These are phyloP conservation scores for Akanthomyces lecanii DNA, from an alignment of 2,329 filamentous ascomycete species.

Conservation along the genomic window DNA sequence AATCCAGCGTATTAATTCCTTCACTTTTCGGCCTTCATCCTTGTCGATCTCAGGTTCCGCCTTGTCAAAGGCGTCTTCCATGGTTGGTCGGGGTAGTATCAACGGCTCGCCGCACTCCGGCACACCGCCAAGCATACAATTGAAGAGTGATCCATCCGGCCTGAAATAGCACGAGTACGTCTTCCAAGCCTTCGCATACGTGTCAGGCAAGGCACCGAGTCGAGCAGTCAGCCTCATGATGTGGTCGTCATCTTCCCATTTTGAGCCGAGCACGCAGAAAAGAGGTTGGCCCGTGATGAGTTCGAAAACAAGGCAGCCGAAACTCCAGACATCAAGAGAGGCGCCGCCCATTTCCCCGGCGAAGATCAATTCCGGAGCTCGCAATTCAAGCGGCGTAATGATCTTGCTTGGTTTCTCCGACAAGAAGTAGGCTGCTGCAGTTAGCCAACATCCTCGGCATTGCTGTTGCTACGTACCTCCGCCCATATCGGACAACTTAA, in stretches of 20 bases:
- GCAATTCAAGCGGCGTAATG: not conserved
- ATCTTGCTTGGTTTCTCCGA: conserved; percentile 21
- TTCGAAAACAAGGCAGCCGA: conserved; percentile 30
- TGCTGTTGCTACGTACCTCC: conserved; percentile 23
- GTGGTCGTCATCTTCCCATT: conserved; percentile 23
- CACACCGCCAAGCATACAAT: conserved; percentile 25
- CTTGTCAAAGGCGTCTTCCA: conserved; percentile 27
- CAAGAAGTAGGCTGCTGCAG: conserved; percentile 24
- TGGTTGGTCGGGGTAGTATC: conserved; percentile 23
- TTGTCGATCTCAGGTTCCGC: conserved; percentile 23
- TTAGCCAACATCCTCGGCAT: not conserved
- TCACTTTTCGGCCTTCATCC: conserved; percentile 24
- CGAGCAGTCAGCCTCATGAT: conserved; percentile 20
- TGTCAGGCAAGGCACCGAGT: conserved; percentile 23
- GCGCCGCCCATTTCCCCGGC: not conserved
- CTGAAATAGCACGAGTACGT: conserved; percentile 27
- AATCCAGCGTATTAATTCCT: conserved; percentile 28
- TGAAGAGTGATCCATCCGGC: conserved; percentile 24
- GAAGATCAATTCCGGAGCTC: not conserved
- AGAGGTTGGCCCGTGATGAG: conserved; percentile 27
- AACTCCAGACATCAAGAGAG: conserved; percentile 28
- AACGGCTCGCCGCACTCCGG: conserved; percentile 22
- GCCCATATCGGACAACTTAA: conserved; percentile 30
- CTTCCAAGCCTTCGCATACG: conserved; percentile 23
- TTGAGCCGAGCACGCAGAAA: conserved; percentile 23